Conservation (phyloP, 495 filamentous ascomycete genomes). For the Penicillium cataractarum region DNA sequence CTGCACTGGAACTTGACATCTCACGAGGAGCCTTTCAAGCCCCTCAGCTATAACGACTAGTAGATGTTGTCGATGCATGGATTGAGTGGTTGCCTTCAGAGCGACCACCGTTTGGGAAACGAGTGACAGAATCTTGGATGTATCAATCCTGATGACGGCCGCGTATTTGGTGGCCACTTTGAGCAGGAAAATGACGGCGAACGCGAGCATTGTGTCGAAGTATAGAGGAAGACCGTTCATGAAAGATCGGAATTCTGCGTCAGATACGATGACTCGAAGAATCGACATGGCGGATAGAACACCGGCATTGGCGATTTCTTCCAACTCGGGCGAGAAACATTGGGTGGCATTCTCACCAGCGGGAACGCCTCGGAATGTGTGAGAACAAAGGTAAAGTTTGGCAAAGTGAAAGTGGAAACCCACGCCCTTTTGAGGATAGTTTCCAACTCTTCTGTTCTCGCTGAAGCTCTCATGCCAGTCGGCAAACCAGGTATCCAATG, state of each 20-base stretch:
- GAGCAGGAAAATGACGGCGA: conserved; percentile 40
- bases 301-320: conserved; percentile 36
- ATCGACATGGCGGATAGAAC: conserved; percentile 38
- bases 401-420: conserved; percentile 38
- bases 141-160: conserved; percentile 30
- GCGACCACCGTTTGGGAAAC: conserved; percentile 32
- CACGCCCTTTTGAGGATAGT: conserved; percentile 37
- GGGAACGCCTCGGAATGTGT: conserved; percentile 36
- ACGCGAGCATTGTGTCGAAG: conserved; percentile 43
- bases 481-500: conserved; percentile 37
- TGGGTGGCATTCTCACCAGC: conserved; percentile 8
- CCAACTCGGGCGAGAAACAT: conserved; percentile 28
- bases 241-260: conserved; percentile 34
- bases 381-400: conserved; percentile 42
- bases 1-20: conserved; percentile 23
- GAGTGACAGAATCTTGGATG: conserved; percentile 30
- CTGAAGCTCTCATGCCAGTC: conserved; percentile 37
- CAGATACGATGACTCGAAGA: conserved; percentile 31
- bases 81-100: conserved; percentile 27
- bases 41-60: conserved; percentile 34
- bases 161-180: conserved; percentile 37
- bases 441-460: conserved; percentile 30
- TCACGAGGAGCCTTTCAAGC: conserved; percentile 24
- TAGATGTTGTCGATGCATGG: conserved; percentile 34
- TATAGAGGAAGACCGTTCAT: conserved; percentile 39